Evolutionary conservation across 1,284 basidiomycete genomes (phyloP).

Genomic region (Uromyces viciae-fabae): DNA sequence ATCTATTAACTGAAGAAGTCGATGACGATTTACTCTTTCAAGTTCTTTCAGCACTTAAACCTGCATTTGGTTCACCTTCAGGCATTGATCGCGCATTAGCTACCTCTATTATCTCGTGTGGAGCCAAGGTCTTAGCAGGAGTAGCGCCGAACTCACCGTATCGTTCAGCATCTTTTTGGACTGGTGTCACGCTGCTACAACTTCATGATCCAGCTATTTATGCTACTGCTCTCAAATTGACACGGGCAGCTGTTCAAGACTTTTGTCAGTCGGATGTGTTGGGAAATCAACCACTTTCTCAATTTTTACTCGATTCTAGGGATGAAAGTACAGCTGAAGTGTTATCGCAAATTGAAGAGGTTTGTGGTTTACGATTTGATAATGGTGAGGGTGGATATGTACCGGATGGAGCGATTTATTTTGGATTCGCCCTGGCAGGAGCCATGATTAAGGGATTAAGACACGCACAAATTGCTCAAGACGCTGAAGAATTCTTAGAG

Average conservation of each 20-base stretch:
- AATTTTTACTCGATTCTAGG: conserved; percentile 66
- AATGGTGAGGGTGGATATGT: conserved; percentile 47
- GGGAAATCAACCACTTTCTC: conserved; percentile 66
- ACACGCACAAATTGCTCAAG: conserved; percentile 55
- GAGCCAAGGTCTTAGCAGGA: conserved; percentile 52
- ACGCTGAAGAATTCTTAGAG: conserved; percentile 43
- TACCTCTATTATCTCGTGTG: conserved; percentile 43
- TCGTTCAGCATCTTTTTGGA: conserved; percentile 75
- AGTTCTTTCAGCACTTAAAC: conserved; percentile 66
- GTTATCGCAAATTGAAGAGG: conserved; percentile 65
- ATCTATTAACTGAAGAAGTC: conserved; percentile 67
- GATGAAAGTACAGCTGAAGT: conserved; percentile 66
- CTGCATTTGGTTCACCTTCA: conserved; percentile 62
- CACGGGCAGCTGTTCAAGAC: conserved; percentile 64
- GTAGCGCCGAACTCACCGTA: conserved; percentile 71
- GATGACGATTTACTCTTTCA: conserved; percentile 85
- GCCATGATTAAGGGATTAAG: conserved; percentile 81
- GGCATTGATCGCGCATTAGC: conserved; percentile 59
- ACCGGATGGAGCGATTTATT: conserved; percentile 57
- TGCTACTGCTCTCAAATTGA: conserved; percentile 82
- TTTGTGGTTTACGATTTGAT: conserved; percentile 72
- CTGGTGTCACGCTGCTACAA: conserved; percentile 65
- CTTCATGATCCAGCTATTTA: conserved; percentile 69
- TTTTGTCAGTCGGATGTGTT: conserved; percentile 69
- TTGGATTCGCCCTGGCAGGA: conserved; percentile 74